Conservation (phyloP, 805 yeast species). For the Candida jianshihensis region DNA sequence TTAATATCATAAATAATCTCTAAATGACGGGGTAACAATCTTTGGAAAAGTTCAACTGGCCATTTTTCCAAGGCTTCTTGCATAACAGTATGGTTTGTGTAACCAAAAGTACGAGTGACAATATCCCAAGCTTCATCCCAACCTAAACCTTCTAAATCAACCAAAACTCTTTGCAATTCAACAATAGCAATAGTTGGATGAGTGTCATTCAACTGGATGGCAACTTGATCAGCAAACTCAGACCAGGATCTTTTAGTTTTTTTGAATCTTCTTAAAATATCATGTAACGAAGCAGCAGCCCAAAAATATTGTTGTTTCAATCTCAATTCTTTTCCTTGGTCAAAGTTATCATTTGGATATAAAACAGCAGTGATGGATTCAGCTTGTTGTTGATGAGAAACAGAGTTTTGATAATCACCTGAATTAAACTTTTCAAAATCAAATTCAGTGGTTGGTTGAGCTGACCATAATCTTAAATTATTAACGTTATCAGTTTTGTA, state of each 20-base stretch:
- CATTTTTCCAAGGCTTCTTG: constrained; percentile 93
- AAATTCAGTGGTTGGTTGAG: constrained; percentile 84
- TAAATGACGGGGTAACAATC: constrained; percentile 81
- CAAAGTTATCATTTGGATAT: constrained; percentile 91
- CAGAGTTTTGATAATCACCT: constrained; percentile 86
- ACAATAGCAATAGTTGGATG: constrained; percentile 91
- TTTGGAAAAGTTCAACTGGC: constrained; percentile 79
- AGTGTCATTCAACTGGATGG: constrained; percentile 91
- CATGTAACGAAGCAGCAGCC: constrained; percentile 92
- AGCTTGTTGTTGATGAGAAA: constrained; percentile 77
- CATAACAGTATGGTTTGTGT: constrained; percentile 94
- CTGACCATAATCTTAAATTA: constrained; percentile 85
- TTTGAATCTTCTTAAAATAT: constrained; percentile 83
- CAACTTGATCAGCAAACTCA: constrained; percentile 78
- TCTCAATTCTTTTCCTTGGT: constrained; percentile 84
- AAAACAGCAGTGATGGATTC: constrained; percentile 89
- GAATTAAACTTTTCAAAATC: constrained; percentile 86
- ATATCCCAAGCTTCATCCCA: constrained; percentile 88
- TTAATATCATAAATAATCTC: constrained; percentile 87
- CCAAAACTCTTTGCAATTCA: constrained; percentile 78
- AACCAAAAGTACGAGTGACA: constrained; percentile 75
- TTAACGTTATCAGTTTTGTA: constrained; percentile 76
- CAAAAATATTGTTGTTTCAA: constrained; percentile 94
- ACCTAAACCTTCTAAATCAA: constrained; percentile 72
- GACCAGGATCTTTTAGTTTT: constrained; percentile 72